A percentile compares a stretch with the other conserved stretches of the same genome.
phyloP scores from a whole-genome alignment of 1,139 yeast genomes.

The Candida pseudocylindracea region DNA sequence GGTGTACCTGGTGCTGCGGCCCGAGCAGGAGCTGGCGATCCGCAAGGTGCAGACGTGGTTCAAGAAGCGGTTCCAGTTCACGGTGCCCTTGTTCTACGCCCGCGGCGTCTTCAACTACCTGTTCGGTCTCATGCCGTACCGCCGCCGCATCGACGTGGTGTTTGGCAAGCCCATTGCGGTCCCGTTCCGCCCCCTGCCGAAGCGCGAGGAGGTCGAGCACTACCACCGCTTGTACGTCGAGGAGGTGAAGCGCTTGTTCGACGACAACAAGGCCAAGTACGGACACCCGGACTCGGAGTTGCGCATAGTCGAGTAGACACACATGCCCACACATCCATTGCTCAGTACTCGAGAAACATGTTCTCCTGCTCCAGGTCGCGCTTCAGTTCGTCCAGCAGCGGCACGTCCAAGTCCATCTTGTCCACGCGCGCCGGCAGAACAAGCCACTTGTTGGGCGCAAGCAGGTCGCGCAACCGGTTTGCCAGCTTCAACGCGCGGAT shows the following conservation, averaged over 20 bases:
- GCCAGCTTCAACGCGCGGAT: constrained; percentile 52
- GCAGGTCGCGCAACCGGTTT: constrained; percentile 24
- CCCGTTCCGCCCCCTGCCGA: constrained; percentile 10
- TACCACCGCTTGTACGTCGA: constrained; percentile 58
- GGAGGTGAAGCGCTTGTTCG: constrained; percentile 41
- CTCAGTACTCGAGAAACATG: no score
- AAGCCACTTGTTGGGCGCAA: constrained; percentile 9
- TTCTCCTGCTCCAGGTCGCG: constrained; percentile 6
- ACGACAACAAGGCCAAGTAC: constrained; percentile 42
- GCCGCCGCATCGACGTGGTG: constrained; percentile 61
- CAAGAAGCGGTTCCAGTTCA: constrained; percentile 54
- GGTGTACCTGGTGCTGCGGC: constrained; percentile 39
- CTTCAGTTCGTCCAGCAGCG: constrained; percentile 10
- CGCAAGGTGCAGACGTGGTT: constrained; percentile 45
- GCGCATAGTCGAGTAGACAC: constrained; percentile 18
- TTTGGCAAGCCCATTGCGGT: constrained; percentile 67
- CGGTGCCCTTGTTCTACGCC: constrained; percentile 81
- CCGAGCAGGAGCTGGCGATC: constrained; percentile 26
- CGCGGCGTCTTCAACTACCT: constrained; percentile 86
- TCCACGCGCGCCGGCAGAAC: constrained; percentile 1
- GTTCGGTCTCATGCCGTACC: constrained; percentile 73
- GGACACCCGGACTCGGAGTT: constrained; percentile 26
- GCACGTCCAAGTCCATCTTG: constrained; percentile 5
- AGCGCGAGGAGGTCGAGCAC: constrained; percentile 29
- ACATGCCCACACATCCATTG: no score